Evolutionary conservation across 2,329 filamentous ascomycete species (phyloP), one percentile per base, ranked within the genome.

Genomic region (Pseudocercospora fijiensis): DNA sequence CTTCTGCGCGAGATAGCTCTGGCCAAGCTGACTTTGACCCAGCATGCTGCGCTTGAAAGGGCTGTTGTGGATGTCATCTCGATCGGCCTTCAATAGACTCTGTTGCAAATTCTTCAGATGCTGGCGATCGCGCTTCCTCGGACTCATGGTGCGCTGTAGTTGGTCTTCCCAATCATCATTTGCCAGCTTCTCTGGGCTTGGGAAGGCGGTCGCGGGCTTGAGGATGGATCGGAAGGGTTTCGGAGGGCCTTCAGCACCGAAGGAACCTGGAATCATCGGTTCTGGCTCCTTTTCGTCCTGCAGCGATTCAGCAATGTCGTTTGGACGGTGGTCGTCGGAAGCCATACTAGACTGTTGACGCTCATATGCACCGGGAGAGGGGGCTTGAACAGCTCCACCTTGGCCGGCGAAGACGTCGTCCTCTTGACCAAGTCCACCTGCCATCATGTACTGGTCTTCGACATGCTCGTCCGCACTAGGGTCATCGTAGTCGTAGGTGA

Each of bases 101-200:
- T 81, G 82, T 71, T 88, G 89, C 78, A 79, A 89, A 81, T 83
- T 88, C 78, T 79, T 83, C 33, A 95, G 81, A 27, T 88, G 89
- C 64, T 85, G 83, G 67, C 94, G 90, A 79, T 97, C 90, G 73
- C 95, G 89, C 81, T 98, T 98, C 74, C 91, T 88, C 5, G 95
- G 94, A 73, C 92, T 96, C 70, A 98, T 92, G 5, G 95, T 98
- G 70, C 92, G 92, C 76, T 92, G 91, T 67, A 99, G 83, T 80
- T 97, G 93, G 71, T 95, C 90, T 70, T 92, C 90, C 95, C 95
- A 99, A 75, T 96, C 90, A 64, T 93, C 91, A 85, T 81, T 70
- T 82, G 78, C 58, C 82, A 80, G 75, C 76, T 86, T 86, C 26
- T 81, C 76, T 56, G 85, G 85, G n/a, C 84, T 86, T 5, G 77